Evolutionary conservation across 2,329 filamentous ascomycete genomes (phyloP).

Genomic region (Diplodia seriata): DNA sequence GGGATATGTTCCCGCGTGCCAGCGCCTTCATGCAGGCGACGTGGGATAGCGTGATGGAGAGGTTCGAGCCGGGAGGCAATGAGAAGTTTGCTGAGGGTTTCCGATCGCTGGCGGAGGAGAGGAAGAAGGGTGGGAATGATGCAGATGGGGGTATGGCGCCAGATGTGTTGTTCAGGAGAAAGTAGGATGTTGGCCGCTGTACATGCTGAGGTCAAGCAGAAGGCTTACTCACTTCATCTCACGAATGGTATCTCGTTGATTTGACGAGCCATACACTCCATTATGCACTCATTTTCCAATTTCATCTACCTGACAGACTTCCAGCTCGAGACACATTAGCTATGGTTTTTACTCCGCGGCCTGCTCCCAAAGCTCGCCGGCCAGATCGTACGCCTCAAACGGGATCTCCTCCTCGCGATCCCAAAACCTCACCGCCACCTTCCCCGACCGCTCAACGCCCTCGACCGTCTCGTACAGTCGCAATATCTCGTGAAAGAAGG

Average conservation of each 20-base stretch:
- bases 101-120: conserved; percentile 9
- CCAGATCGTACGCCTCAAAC: not conserved
- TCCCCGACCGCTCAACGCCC: not conserved
- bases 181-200: not conserved
- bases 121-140: conserved; percentile 35
- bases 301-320: not conserved
- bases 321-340: no score
- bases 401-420: not conserved
- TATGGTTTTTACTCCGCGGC: not conserved
- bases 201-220: no score
- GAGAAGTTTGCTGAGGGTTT: conserved; percentile 52
- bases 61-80: not conserved
- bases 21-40: conserved; percentile 44
- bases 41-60: conserved; percentile 35
- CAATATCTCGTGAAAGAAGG: not conserved
- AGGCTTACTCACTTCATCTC: no score
- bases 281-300: not conserved
- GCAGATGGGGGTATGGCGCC: not conserved
- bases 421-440: not conserved
- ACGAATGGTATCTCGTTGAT: no score
- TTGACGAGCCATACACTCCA: no score
- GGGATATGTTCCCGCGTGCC: conserved; percentile 36
- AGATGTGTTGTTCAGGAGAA: not conserved
- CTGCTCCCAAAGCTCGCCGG: not conserved
- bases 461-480: not conserved